Conservation (phyloP, 305 asterid genomes). For the Fraxinus angustifolia region DNA sequence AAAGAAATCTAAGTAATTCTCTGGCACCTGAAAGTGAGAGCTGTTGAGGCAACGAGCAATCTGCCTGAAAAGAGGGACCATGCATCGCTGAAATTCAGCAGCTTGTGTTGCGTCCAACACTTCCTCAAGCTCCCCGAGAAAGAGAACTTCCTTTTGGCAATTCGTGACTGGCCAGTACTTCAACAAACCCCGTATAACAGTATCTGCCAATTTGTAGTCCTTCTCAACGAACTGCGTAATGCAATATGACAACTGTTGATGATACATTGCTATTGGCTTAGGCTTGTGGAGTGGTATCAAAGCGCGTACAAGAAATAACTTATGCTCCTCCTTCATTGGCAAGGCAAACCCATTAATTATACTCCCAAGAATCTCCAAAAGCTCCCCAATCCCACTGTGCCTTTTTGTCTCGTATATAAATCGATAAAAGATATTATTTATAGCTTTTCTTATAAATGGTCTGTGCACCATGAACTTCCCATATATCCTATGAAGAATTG, state of each 20-base stretch:
- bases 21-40: slow-evolving; percentile 32
- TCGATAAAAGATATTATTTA: no score
- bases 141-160: slow-evolving; percentile 33
- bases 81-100: slow-evolving; percentile 33
- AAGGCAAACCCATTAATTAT: no score
- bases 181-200: slow-evolving; percentile 31
- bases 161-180: slow-evolving; percentile 36
- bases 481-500: no score
- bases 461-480: no score
- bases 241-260: slow-evolving; percentile 32
- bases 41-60: slow-evolving; percentile 33
- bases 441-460: no score
- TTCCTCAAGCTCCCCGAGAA: slow-evolving; percentile 33
- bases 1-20: not conserved
- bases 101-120: slow-evolving; percentile 32
- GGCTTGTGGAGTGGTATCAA: slow-evolving; percentile 35
- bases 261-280: slow-evolving; percentile 26
- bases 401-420: no score
- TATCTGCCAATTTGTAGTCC: slow-evolving; percentile 29
- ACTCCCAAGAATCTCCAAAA: no score
- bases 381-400: no score
- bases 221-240: slow-evolving; percentile 30
- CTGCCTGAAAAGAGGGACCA: slow-evolving; percentile 37
- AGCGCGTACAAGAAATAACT: slow-evolving; percentile 9
- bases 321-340: no score